Conservation (phyloP, 768 basidiomycete genomes). For the Gloeopeniophorella convolvens region DNA sequence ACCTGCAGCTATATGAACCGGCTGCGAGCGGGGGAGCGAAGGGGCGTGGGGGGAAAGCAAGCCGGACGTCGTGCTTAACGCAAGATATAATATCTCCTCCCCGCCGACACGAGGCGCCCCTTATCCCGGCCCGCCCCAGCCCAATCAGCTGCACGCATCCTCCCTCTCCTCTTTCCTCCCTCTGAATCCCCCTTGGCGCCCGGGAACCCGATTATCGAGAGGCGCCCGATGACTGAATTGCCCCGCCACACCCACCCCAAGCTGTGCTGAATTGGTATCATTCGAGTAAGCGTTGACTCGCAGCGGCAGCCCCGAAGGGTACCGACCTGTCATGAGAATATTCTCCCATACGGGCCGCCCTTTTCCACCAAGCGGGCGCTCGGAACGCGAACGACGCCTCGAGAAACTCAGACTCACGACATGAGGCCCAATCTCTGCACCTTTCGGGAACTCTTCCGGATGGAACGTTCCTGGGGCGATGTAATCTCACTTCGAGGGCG, state of each 20-base stretch:
- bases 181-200: slow-evolving; percentile 18
- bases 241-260: background rate
- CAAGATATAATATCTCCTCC: slow-evolving; percentile 19
- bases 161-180: background rate
- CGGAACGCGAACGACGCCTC: background rate
- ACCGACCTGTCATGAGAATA: background rate
- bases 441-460: slow-evolving; percentile 5
- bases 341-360: background rate
- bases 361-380: background rate
- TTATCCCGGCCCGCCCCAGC: slow-evolving; percentile 9
- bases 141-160: background rate
- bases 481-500: slow-evolving; percentile 1
- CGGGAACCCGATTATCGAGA: slow-evolving; percentile 13
- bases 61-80: background rate
- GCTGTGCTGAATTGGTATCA: background rate
- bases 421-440: slow-evolving; percentile 1
- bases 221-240: background rate
- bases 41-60: slow-evolving; percentile 9
- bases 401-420: background rate
- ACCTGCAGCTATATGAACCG: slow-evolving; percentile 20
- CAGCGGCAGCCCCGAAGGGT: background rate
- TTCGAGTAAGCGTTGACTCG: background rate
- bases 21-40: slow-evolving; percentile 8
- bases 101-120: slow-evolving; percentile 20
- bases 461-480: slow-evolving; percentile 9